These are phyloP conservation scores for Moesziomyces sp. DNA, from an alignment of 1,284 basidiomycete genomes.

Conservation along the genomic window DNA sequence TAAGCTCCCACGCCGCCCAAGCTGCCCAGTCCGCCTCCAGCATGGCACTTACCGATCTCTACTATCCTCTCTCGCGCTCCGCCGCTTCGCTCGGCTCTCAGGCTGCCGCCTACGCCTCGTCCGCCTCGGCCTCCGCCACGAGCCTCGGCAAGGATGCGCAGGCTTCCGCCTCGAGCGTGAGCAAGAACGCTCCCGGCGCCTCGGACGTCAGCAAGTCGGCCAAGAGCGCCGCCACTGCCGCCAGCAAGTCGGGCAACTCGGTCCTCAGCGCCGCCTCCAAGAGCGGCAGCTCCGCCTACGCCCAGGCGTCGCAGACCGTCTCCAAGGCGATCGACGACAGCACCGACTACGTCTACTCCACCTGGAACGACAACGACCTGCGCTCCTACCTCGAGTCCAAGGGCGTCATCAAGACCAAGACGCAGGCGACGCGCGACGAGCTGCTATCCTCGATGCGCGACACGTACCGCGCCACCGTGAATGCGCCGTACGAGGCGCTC, in stretches of 20 bases:
- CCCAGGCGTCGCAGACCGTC: constrained; percentile 50
- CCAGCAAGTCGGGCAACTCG: constrained; percentile 43
- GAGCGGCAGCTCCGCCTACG: constrained; percentile 45
- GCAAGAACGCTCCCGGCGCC: constrained; percentile 34
- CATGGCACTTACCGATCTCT: constrained; percentile 53
- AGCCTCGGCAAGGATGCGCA: constrained; percentile 17
- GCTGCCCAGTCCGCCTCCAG: constrained; percentile 37
- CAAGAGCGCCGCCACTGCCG: constrained; percentile 46
- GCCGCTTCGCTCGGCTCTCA: constrained; percentile 45
- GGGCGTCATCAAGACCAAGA: constrained; percentile 59
- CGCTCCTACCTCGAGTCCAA: constrained; percentile 54
- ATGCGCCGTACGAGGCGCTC: constrained; percentile 62
- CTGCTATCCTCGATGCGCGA: constrained; percentile 52
- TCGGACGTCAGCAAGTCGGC: constrained; percentile 38
- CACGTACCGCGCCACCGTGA: constrained; percentile 57
- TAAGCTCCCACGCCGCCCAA: constrained; percentile 47
- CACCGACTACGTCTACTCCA: constrained; percentile 65
- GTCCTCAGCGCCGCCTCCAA: constrained; percentile 47
- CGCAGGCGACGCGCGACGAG: constrained; percentile 55
- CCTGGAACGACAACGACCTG: constrained; percentile 61
- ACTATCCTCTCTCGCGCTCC: constrained; percentile 53
- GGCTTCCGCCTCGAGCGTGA: constrained; percentile 27
- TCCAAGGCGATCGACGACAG: constrained; percentile 50
- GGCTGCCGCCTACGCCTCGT: constrained; percentile 47
- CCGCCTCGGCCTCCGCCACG: constrained; percentile 22